Conservation (phyloP, 1,284 basidiomycete species). For the Erythrobasidium hasegawianum region DNA sequence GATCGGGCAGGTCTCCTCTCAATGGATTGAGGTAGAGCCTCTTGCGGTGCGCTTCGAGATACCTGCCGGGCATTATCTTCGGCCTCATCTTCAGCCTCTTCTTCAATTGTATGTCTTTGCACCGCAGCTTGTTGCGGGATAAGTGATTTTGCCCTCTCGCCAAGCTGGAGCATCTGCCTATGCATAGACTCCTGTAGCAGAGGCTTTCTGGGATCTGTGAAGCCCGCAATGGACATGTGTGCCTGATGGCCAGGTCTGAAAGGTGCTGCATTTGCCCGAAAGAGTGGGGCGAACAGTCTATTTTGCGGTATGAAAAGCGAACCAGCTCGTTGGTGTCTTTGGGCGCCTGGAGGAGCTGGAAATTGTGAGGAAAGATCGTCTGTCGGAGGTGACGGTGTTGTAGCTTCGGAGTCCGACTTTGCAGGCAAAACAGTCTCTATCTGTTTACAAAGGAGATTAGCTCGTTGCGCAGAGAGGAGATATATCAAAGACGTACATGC, state of each 20-base stretch:
- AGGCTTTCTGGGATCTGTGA: background rate
- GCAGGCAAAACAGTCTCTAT: background rate
- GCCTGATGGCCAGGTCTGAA: background rate
- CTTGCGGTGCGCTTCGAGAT: no score
- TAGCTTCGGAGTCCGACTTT: background rate
- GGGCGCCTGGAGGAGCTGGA: background rate
- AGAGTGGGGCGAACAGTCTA: background rate
- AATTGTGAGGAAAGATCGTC: background rate
- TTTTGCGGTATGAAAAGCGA: conserved; percentile 1
- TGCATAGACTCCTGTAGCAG: no score
- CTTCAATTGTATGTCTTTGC: no score
- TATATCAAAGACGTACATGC: conserved; percentile 5
- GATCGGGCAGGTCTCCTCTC: background rate
- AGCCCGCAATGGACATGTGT: background rate
- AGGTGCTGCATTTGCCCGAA: background rate
- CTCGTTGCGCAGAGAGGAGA: no score
- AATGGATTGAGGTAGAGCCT: no score
- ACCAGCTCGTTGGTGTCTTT: background rate
- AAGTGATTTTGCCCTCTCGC: no score
- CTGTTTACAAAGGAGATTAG: no score
- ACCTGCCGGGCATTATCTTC: no score
- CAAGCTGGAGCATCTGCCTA: no score
- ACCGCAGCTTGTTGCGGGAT: no score
- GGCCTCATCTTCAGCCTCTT: background rate
- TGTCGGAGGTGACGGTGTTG: background rate